These are phyloP conservation scores for Arabidopsis hybrid DNA, from an alignment of 441 rosid genomes.

Conservation along the genomic window DNA sequence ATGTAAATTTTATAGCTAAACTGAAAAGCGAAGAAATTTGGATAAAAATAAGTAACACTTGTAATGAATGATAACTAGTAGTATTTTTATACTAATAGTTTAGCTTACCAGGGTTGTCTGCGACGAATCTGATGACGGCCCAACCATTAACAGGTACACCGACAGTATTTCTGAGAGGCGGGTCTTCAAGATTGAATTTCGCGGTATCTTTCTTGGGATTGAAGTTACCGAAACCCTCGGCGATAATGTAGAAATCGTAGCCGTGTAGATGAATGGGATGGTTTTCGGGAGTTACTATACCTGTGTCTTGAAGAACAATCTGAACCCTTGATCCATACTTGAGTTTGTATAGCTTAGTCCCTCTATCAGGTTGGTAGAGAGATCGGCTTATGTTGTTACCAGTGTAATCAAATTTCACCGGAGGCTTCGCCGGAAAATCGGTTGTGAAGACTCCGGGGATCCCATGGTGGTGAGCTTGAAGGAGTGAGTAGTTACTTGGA, in stretches of 20 bases:
- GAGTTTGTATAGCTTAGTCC: constrained; percentile 75
- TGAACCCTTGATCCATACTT: constrained; percentile 81
- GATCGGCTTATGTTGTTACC: constrained; percentile 80
- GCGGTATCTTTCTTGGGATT: constrained; percentile 59
- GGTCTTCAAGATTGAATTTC: constrained; percentile 86
- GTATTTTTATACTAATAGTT: too few relatives aligned
- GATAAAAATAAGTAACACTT: too few relatives aligned
- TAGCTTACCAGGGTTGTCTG: constrained; percentile 86
- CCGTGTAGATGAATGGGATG: constrained; percentile 97
- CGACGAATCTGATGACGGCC: constrained; percentile 92
- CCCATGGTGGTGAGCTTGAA: constrained; percentile 65
- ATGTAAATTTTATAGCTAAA: not conserved
- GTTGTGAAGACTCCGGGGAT: constrained; percentile 80
- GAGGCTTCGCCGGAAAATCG: constrained; percentile 82
- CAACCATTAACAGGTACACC: constrained; percentile 83
- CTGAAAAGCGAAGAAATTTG: too few relatives aligned
- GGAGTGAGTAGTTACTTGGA: constrained; percentile 69
- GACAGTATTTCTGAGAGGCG: constrained; percentile 85
- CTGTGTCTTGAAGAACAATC: constrained; percentile 85
- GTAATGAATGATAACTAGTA: too few relatives aligned
- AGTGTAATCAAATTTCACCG: constrained; percentile 74
- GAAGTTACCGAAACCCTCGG: constrained; percentile 88
- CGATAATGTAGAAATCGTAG: constrained; percentile 84
- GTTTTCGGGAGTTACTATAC: constrained; percentile 79
- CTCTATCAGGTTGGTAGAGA: constrained; percentile 73